phyloP scores from a whole-genome alignment of 345 rosid species.

The Boechera divaricarpa region DNA sequence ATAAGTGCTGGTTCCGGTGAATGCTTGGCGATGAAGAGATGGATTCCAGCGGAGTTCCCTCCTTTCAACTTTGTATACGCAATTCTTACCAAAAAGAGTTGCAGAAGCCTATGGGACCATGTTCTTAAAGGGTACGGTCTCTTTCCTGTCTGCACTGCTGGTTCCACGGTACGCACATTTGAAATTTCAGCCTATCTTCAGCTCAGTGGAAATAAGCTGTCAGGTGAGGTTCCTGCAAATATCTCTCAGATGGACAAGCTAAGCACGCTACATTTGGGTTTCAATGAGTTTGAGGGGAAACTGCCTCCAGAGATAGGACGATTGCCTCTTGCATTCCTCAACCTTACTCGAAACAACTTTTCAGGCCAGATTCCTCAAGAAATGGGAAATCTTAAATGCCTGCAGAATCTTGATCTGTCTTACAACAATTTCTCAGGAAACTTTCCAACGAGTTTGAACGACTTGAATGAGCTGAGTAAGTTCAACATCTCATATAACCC shows the following conservation, averaged over 20 bases:
- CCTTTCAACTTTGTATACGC: constrained; percentile 79
- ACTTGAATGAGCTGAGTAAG: constrained; percentile 66
- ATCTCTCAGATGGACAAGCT: constrained; percentile 69
- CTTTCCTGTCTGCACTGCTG: constrained; percentile 62
- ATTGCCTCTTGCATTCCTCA: constrained; percentile 77
- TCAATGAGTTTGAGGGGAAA: constrained; percentile 59
- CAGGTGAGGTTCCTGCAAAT: constrained; percentile 66
- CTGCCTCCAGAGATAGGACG: constrained; percentile 65
- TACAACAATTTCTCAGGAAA: constrained; percentile 79
- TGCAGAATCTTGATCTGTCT: constrained; percentile 84
- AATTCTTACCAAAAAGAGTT: constrained; percentile 72
- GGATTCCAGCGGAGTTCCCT: constrained; percentile 95
- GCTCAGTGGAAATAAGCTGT: constrained; percentile 70
- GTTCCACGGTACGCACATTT: constrained; percentile 44
- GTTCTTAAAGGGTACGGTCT: constrained; percentile 73
- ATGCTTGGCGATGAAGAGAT: constrained; percentile 80
- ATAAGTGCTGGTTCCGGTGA: constrained; percentile 70
- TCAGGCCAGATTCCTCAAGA: constrained; percentile 73
- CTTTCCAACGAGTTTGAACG: constrained; percentile 68
- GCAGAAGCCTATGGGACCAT: constrained; percentile 76
- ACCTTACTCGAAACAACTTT: constrained; percentile 63
- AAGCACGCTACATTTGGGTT: constrained; percentile 73
- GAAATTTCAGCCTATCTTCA: constrained; percentile 81
- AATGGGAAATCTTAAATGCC: constrained; percentile 65
- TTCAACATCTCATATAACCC: constrained; percentile 91